Conservation (phyloP, 1,284 basidiomycete genomes). For the Naganishia liquefaciens region DNA sequence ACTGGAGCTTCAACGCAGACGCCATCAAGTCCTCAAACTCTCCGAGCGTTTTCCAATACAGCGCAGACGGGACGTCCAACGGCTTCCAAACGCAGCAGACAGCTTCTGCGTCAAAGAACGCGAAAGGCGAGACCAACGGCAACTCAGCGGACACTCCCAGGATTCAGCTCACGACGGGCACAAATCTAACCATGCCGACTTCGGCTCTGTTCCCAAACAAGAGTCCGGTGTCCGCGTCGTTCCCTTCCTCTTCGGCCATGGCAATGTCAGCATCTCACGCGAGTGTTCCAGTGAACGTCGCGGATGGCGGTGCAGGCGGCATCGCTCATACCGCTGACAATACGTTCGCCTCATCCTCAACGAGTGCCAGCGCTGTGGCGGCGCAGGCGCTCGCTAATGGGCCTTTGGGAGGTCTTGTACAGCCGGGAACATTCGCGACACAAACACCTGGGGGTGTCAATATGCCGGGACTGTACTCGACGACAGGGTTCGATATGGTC, state of each 20-base stretch:
- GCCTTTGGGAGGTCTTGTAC: conserved; percentile 25
- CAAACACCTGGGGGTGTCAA: conserved; percentile 35
- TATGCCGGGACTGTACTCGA: conserved; percentile 66
- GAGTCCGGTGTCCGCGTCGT: conserved; percentile 31
- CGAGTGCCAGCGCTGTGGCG: conserved; percentile 34
- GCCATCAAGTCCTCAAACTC: conserved; percentile 5
- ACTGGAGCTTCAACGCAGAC: conserved; percentile 30
- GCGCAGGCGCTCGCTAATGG: conserved; percentile 28
- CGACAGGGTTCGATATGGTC: conserved; percentile 86
- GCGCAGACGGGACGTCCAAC: conserved; percentile 37
- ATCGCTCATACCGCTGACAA: conserved; percentile 21
- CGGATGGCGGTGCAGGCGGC: conserved; percentile 15
- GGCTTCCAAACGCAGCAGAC: not conserved
- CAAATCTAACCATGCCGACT: conserved; percentile 28
- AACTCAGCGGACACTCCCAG: conserved; percentile 26
- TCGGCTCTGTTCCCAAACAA: conserved; percentile 38
- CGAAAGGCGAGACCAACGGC: conserved; percentile 37
- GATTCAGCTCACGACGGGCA: conserved; percentile 2
- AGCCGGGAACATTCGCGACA: conserved; percentile 33
- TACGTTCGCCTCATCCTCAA: conserved; percentile 45
- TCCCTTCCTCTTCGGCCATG: conserved; percentile 36
- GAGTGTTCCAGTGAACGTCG: conserved; percentile 31
- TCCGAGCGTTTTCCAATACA: conserved; percentile 15
- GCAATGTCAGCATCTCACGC: conserved; percentile 42
- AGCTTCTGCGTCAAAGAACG: conserved; percentile 16